Percentiles rank a stretch among this genome's conserved stretches.
Conservation (phyloP, 176 grass and related monocot species). For the Avena sativa region DNA sequence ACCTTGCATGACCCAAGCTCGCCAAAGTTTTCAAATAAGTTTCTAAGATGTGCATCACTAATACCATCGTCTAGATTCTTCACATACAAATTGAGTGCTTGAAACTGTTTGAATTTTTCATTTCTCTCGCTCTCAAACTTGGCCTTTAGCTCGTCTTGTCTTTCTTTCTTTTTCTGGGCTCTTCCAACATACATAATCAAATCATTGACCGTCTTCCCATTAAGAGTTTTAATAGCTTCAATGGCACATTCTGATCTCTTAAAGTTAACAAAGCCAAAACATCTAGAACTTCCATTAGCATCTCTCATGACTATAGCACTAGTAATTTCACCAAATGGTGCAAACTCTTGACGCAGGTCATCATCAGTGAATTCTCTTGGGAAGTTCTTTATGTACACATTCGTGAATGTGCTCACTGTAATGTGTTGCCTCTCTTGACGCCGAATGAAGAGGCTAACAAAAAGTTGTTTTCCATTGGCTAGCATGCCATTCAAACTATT, state of each 20-base stretch:
- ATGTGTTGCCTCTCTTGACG: neutral
- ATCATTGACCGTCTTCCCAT: conserved; percentile 43
- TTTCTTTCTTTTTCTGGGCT: conserved; percentile 58
- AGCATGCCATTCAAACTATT: conserved; percentile 49
- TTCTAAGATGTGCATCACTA: conserved; percentile 35
- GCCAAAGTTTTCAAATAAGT: conserved; percentile 54
- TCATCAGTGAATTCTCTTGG: conserved; percentile 35
- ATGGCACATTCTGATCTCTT: conserved; percentile 39
- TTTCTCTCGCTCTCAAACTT: conserved; percentile 30
- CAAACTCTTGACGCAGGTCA: conserved; percentile 46
- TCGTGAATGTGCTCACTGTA: conserved; percentile 33
- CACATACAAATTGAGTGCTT: conserved; percentile 54
- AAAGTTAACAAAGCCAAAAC: conserved; percentile 68
- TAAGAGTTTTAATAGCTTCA: conserved; percentile 39
- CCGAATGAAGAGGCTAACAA: conserved; percentile 46
- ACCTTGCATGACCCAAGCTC: conserved; percentile 57
- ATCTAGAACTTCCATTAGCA: conserved; percentile 38
- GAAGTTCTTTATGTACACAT: conserved; percentile 64
- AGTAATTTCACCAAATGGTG: conserved; percentile 50
- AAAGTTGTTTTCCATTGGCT: conserved; percentile 47
- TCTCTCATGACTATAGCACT: conserved; percentile 55
- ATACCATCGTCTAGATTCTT: conserved; percentile 66
- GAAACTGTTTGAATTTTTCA: conserved; percentile 37
- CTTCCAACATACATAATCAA: conserved; percentile 53
- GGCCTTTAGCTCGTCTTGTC: conserved; percentile 41